phyloP scores from a whole-genome alignment of 257 asterid genomes.

The Phtheirospermum japonicum region DNA sequence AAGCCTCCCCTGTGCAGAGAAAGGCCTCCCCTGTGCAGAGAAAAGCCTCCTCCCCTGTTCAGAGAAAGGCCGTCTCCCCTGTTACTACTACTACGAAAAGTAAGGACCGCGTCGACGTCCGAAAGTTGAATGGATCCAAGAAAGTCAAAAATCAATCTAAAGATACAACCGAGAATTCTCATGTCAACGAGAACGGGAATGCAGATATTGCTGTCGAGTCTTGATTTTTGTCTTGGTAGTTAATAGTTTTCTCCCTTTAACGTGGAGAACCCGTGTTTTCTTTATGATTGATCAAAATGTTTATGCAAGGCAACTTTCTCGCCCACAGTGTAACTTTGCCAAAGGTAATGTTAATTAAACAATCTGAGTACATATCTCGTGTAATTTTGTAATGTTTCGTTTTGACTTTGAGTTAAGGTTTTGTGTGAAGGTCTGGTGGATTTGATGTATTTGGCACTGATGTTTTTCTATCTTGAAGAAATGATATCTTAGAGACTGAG shows the following conservation, averaged over 20 bases:
- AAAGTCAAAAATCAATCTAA: constrained; percentile 25
- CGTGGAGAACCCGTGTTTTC: constrained; percentile 25
- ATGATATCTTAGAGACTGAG: background rate
- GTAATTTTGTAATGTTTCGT: constrained; percentile 2
- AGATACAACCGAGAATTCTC: constrained; percentile 32
- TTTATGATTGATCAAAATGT: constrained; percentile 16
- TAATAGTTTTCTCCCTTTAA: constrained; percentile 20
- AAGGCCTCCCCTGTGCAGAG: constrained; percentile 30
- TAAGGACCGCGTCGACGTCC: constrained; percentile 38
- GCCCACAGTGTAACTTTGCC: constrained; percentile 1
- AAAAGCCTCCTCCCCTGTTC: constrained; percentile 2
- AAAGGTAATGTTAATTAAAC: constrained; percentile 1
- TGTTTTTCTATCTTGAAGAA: background rate
- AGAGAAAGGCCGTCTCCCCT: background rate
- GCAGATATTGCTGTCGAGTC: constrained; percentile 35
- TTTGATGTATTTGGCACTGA: constrained; percentile 1
- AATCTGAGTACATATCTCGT: background rate
- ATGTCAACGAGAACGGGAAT: constrained; percentile 23
- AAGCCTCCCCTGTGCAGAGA: constrained; percentile 26
- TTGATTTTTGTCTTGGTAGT: constrained; percentile 29
- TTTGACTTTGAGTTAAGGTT: background rate
- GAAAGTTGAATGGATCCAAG: constrained; percentile 37
- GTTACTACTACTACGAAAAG: constrained; percentile 44
- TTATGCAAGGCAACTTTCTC: background rate
- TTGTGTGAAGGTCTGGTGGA: background rate